These are phyloP conservation scores for Vitis cinerea DNA, from an alignment of 164 flowering plant species.

Conservation along the genomic window DNA sequence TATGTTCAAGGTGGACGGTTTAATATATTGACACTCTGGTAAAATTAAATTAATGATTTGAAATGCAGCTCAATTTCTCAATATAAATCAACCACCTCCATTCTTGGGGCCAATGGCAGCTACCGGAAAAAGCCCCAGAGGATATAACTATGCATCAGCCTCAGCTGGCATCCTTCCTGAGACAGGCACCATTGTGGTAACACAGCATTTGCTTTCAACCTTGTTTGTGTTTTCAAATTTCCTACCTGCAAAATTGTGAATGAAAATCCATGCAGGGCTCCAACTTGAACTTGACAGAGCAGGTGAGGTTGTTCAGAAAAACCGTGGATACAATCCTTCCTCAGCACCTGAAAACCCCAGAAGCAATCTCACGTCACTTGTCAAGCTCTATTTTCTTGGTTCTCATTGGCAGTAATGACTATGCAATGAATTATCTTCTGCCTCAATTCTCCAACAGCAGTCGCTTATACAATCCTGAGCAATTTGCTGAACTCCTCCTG, in stretches of 20 bases:
- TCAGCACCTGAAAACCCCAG: neutral
- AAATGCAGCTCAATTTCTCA: slow-evolving; percentile 8
- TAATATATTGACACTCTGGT: too few species aligned
- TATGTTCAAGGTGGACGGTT: neutral
- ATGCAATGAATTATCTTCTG: slow-evolving; percentile 2
- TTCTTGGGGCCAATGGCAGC: neutral
- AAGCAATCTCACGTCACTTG: neutral
- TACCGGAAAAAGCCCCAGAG: neutral
- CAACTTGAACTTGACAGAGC: slow-evolving; percentile 1
- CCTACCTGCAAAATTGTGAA: too few species aligned
- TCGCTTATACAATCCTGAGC: neutral
- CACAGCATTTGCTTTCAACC: neutral
- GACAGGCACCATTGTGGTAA: slow-evolving; percentile 8
- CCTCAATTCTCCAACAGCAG: neutral
- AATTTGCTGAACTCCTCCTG: neutral
- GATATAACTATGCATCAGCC: slow-evolving; percentile 7
- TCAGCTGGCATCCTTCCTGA: slow-evolving; percentile 8
- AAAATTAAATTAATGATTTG: neutral
- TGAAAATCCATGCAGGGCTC: neutral
- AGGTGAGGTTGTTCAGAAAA: neutral
- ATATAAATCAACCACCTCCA: neutral
- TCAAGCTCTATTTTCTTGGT: slow-evolving; percentile 2
- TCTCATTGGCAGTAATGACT: slow-evolving; percentile 6
- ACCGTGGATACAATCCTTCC: neutral
- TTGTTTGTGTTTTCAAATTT: too few species aligned